These are phyloP conservation scores for Anastatica hierochuntica DNA, from an alignment of 345 rosid species.

Conservation along the genomic window DNA sequence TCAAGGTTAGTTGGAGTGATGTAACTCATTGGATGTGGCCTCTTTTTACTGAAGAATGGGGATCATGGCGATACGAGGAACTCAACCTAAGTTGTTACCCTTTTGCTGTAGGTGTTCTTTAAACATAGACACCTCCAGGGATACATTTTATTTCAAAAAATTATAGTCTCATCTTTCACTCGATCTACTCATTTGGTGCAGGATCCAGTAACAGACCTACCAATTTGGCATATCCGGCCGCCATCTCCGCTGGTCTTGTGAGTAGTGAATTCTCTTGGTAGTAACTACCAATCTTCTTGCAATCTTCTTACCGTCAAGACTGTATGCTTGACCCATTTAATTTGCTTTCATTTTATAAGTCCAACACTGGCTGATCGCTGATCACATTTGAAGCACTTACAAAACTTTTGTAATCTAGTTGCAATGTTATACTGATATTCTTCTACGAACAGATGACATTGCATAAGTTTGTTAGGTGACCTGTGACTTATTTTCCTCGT, in stretches of 20 bases:
- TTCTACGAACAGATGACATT: not conserved
- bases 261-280: slow-evolving; percentile 32
- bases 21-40: slow-evolving; percentile 99
- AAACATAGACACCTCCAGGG: not conserved
- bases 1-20: slow-evolving; percentile 75
- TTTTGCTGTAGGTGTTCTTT: slow-evolving; percentile 44
- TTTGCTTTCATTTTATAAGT: no score
- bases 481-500: slow-evolving; percentile 11
- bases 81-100: slow-evolving; percentile 72
- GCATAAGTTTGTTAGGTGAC: not conserved
- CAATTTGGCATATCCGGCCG: slow-evolving; percentile 54
- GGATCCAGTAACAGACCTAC: slow-evolving; percentile 89
- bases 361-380: no score
- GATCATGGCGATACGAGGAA: slow-evolving; percentile 65
- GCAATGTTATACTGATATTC: no score
- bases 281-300: not conserved
- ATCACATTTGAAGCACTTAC: no score
- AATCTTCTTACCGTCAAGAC: not conserved
- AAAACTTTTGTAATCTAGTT: not conserved
- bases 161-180: not conserved
- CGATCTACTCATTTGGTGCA: slow-evolving; percentile 29
- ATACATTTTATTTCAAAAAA: not conserved
- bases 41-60: slow-evolving; percentile 69
- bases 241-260: slow-evolving; percentile 65
- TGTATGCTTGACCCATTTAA: no score